Conservation (phyloP, 2,329 filamentous ascomycete species). For the Sporothrix humicola region DNA sequence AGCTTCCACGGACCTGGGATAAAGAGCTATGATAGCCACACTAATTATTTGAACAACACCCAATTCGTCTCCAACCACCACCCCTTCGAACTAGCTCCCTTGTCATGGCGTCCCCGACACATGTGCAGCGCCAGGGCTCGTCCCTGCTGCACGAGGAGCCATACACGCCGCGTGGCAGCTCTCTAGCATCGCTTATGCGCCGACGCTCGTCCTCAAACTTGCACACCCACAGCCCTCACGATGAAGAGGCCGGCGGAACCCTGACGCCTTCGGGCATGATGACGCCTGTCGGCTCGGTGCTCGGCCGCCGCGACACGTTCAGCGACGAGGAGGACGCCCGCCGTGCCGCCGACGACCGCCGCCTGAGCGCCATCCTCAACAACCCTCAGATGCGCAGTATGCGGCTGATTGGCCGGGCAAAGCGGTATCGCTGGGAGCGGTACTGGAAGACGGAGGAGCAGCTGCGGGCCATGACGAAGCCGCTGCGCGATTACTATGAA, state of each 20-base stretch:
- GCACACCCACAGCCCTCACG: slow-evolving; percentile 33
- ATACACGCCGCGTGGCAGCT: slow-evolving; percentile 49
- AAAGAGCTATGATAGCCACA: background rate
- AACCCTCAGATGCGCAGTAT: slow-evolving; percentile 80
- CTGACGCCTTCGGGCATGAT: slow-evolving; percentile 29
- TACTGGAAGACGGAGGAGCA: slow-evolving; percentile 86
- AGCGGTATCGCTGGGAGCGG: slow-evolving; percentile 82
- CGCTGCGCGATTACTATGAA: slow-evolving; percentile 86
- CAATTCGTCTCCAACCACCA: background rate
- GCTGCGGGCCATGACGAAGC: slow-evolving; percentile 71
- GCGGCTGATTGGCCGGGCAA: slow-evolving; percentile 86
- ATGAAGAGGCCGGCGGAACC: slow-evolving; percentile 37
- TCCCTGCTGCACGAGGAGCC: slow-evolving; percentile 52
- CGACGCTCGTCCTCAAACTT: slow-evolving; percentile 55
- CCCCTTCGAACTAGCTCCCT: background rate
- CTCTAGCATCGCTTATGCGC: slow-evolving; percentile 47
- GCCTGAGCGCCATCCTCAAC: slow-evolving; percentile 63
- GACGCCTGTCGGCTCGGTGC: slow-evolving; percentile 26
- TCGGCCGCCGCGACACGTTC: slow-evolving; percentile 40
- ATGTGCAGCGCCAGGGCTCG: slow-evolving; percentile 32
- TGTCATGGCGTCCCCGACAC: slow-evolving; percentile 40
- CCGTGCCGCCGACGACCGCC: slow-evolving; percentile 60
- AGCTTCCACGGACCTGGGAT: background rate
- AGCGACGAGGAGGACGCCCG: slow-evolving; percentile 52
- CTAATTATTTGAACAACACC: background rate